Evolutionary conservation across 352 stramenopile genomes (phyloP), one percentile per base, ranked within the genome.

Genomic region (Globisporangium okanoganense): DNA sequence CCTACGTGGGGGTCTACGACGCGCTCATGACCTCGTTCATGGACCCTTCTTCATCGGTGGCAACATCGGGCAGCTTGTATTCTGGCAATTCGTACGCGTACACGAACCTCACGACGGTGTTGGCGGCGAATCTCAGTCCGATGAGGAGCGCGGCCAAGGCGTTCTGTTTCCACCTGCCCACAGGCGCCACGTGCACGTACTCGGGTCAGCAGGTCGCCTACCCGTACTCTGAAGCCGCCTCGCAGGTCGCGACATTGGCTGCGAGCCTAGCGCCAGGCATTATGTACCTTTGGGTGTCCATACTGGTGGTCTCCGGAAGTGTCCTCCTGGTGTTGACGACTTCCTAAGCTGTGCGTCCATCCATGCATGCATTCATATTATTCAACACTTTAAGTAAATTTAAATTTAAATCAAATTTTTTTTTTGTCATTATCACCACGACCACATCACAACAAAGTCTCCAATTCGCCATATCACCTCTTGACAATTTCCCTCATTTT

Each of bases 101-200:
- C 40, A 36, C 31, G 27, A 47, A 49, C 27, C 10, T 61, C 10
- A 52, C 47, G 40, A 53, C 35, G 41, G 33, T 48, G 38, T 35
- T 49, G 22, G 22, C 24, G 13, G 22, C 22, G 50, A 35, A 13
- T 52, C 55, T 12, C 25, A 54, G 12, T 25, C 55, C n/a, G 45
- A 49, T 41, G 20, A 31, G 35, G 48, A 54, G 31, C 24, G 36
- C 22, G 3, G 38, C 58, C 9, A 64, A 58, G 12, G 29, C 64
- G 20, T 50, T 72, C 35, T 57, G 40, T 14, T n/a, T 79, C 3
- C 75, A 78, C 58, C 43, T 81, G 5, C 65, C 68, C 5, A 76
- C 55, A 20, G 68, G 56, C 33, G 66, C 67, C 2, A 40, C 44
- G 22, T 80, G 72, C 52, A 66, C 53, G 24, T 78, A 74, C 51